Evolutionary conservation across 1,139 yeast genomes (phyloP).

Genomic region (Arxiozyma heterogenica): DNA sequence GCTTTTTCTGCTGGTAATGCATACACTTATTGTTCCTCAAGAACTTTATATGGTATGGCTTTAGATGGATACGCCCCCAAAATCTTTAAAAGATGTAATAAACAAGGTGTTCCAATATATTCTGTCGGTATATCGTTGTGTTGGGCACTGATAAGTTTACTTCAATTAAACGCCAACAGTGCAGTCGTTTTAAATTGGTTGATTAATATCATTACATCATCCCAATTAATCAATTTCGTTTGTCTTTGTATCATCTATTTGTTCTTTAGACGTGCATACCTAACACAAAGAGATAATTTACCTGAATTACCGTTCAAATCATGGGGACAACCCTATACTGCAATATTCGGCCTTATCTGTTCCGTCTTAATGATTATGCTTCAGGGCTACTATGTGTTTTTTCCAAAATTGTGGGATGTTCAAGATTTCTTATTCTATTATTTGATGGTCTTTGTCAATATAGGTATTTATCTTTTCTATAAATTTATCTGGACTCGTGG

Average conservation of each 20-base stretch:
- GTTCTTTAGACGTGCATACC: conserved; percentile 55
- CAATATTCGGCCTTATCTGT: conserved; percentile 41
- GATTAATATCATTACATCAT: conserved; percentile 68
- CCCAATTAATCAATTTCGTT: conserved; percentile 65
- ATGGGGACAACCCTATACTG: conserved; percentile 50
- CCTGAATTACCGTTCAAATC: conserved; percentile 47
- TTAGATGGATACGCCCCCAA: conserved; percentile 54
- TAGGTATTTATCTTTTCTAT: conserved; percentile 48
- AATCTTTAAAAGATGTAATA: conserved; percentile 41
- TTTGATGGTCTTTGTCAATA: conserved; percentile 55
- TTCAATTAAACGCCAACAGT: conserved; percentile 54
- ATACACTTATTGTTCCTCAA: conserved; percentile 56
- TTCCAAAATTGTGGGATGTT: conserved; percentile 53
- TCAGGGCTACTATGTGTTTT: conserved; percentile 59
- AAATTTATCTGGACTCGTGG: conserved; percentile 39
- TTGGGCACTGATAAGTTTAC: conserved; percentile 36
- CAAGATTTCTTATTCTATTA: conserved; percentile 58
- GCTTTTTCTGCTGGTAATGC: conserved; percentile 71
- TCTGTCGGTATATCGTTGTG: conserved; percentile 38
- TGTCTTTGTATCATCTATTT: conserved; percentile 55
- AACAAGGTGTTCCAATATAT: conserved; percentile 42
- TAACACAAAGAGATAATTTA: conserved; percentile 49
- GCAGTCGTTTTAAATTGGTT: conserved; percentile 66
- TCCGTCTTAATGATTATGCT: conserved; percentile 48
- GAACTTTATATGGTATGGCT: conserved; percentile 54